These are phyloP conservation scores for Coccomyxa sp. DNA, from an alignment of 139 green algal species.

Conservation along the genomic window DNA sequence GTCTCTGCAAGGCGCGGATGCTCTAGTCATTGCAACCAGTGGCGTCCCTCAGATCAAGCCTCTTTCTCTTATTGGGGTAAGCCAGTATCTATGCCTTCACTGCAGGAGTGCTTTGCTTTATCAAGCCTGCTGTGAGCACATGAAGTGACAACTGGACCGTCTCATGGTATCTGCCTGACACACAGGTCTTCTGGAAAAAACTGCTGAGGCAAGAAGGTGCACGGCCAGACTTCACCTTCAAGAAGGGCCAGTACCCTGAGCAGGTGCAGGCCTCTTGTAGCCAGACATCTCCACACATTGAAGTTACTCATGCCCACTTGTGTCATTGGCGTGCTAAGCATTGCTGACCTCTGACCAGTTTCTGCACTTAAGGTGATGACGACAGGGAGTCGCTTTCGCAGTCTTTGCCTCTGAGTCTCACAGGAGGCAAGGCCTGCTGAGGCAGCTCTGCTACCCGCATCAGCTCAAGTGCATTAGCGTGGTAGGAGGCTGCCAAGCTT, in stretches of 20 bases:
- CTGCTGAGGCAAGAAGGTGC: slow-evolving; percentile 12
- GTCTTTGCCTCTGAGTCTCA: no score
- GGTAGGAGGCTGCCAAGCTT: not conserved
- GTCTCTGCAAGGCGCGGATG: slow-evolving; percentile 32
- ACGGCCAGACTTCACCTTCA: slow-evolving; percentile 36
- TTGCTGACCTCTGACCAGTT: no score
- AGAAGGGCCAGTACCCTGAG: slow-evolving; percentile 32
- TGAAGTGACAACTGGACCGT: no score
- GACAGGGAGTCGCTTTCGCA: no score
- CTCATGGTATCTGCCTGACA: no score
- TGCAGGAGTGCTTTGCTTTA: no score
- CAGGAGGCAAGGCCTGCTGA: no score
- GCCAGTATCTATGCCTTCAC: not conserved
- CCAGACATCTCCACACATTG: not conserved
- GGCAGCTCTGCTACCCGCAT: no score
- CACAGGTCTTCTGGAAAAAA: slow-evolving; percentile 3
- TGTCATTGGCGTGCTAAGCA: no score
- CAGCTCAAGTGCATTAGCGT: not conserved
- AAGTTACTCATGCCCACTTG: not conserved
- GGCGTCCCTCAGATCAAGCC: slow-evolving; percentile 12
- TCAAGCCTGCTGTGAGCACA: no score
- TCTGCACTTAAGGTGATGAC: no score
- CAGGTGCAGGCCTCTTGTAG: no score
- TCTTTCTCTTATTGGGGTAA: not conserved
- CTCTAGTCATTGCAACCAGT: slow-evolving; percentile 49